These are phyloP conservation scores for Mimosa bimucronata DNA, from an alignment of 306 rosid genomes.

Conservation along the genomic window DNA sequence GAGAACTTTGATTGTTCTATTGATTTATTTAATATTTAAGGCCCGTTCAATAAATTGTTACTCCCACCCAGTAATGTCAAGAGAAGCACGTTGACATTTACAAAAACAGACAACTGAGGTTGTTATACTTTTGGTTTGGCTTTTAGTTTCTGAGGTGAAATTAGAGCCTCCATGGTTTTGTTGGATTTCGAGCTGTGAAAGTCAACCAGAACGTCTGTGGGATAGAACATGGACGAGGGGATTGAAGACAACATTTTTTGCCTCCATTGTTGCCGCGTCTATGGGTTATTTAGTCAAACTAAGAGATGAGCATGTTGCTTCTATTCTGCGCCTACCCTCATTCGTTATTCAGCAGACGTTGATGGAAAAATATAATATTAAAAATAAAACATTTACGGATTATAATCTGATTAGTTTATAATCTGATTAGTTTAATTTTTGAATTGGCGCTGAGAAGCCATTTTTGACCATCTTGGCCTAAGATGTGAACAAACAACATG, in stretches of 20 bases:
- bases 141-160: background rate
- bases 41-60: background rate
- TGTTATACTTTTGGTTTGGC: background rate
- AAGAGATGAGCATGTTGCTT: slow-evolving; percentile 10
- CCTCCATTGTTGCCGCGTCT: slow-evolving; percentile 45
- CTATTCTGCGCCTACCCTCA: background rate
- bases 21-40: background rate
- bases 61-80: background rate
- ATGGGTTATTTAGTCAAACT: slow-evolving; percentile 24
- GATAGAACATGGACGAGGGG: background rate
- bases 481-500: slow-evolving; percentile 19
- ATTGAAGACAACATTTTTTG: slow-evolving; percentile 2
- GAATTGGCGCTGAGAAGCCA: background rate
- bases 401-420: background rate
- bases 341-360: background rate
- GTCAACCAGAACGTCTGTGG: background rate
- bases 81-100: background rate
- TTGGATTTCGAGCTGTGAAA: background rate
- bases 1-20: background rate
- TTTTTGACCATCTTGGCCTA: slow-evolving; percentile 32
- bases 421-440: background rate
- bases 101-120: background rate
- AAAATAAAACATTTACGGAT: background rate
- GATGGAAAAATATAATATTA: too few relatives aligned
- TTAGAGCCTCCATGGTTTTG: background rate